These are phyloP conservation scores for Colletotrichum sansevieriae DNA, from an alignment of 2,329 filamentous ascomycete genomes.

Conservation along the genomic window DNA sequence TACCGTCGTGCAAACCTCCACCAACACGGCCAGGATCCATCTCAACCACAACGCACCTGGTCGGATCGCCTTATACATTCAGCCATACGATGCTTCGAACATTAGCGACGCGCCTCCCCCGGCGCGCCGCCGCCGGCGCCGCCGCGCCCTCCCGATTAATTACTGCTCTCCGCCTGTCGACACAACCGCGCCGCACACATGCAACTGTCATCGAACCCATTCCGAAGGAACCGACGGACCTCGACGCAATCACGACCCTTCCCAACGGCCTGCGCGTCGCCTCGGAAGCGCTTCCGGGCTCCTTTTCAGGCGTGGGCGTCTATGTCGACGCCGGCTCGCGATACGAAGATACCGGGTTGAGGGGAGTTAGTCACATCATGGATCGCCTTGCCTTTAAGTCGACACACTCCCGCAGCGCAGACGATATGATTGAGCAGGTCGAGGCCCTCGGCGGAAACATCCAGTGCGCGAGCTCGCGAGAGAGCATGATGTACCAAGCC, in stretches of 20 bases:
- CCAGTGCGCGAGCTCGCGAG: constrained; percentile 93
- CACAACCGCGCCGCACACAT: constrained; percentile 19
- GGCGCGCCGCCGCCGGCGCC: constrained; percentile 20
- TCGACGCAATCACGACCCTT: constrained; percentile 89
- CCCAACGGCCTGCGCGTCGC: constrained; percentile 95
- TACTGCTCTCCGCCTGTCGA: background rate
- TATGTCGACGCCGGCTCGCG: constrained; percentile 96
- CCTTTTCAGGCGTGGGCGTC: constrained; percentile 94
- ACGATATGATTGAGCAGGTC: constrained; percentile 88
- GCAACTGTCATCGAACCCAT: constrained; percentile 42
- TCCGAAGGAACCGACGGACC: constrained; percentile 78
- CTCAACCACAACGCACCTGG: constrained; percentile 1
- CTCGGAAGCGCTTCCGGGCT: constrained; percentile 92
- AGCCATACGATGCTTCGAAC: constrained; percentile 39
- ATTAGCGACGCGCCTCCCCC: constrained; percentile 41
- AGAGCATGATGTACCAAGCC: constrained; percentile 98
- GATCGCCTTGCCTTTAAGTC: constrained; percentile 96
- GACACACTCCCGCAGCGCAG: constrained; percentile 78
- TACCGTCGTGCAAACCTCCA: constrained; percentile 19
- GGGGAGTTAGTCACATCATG: constrained; percentile 95
- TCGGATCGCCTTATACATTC: background rate
- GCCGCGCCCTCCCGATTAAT: constrained; percentile 15
- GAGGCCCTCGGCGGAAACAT: constrained; percentile 95
- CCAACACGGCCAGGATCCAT: constrained; percentile 21
- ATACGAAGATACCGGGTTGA: constrained; percentile 87